Base-by-base conservation (phyloP, 2,329 filamentous ascomycete species). In the Sclerotinia minor region DNA sequence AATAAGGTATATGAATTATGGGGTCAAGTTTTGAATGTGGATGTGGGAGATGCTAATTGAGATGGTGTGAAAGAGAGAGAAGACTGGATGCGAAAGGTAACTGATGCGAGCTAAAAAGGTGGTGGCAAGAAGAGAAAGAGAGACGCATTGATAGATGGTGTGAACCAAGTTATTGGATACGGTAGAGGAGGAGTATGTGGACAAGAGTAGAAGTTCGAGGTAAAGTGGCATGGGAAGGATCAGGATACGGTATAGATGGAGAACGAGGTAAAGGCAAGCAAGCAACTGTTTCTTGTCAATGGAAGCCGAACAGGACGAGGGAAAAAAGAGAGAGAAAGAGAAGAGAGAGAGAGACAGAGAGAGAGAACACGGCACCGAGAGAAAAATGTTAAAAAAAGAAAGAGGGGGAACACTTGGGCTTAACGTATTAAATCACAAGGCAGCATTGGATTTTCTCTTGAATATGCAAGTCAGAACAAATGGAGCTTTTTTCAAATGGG, bases 401-500 rank as follows among this genome's bases (percentile, higher is more conserved):
- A 35, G 21, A 24, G 21, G 29, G 53, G 53, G 57, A 8, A 19
- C 4, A 57, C n/a, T 26, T 44, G 54, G 35, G 35, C 54, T 24
- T 26, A 26, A 58, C 54, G 19, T 57, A 57, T 32, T 24, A 35
- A 50, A 24, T n/a, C 44, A 61, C 29, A 64, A 38, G 29, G 47
- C 60, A 64, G 60, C 60, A 64, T 64, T 54, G n/a, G 60, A 64
- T 64, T 53, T 64, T 38, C 49, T 29, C 49, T 53, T 26, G 24
- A 41, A 52, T 64, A 64, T 64, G 60, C 60, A 64, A 64, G 60
- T 64, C 45, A 41, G 47, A 64, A 64, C 45, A 64, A 64, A 61
- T 49, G 58, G 21, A 61, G 58, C 58, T 41, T 54, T 32, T 35
- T 35, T 35, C 35, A 35, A 35, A 35, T 35, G 35, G 35, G 35